Evolutionary conservation across 345 rosid genomes (phyloP).

Genomic region (Salix udensis): DNA sequence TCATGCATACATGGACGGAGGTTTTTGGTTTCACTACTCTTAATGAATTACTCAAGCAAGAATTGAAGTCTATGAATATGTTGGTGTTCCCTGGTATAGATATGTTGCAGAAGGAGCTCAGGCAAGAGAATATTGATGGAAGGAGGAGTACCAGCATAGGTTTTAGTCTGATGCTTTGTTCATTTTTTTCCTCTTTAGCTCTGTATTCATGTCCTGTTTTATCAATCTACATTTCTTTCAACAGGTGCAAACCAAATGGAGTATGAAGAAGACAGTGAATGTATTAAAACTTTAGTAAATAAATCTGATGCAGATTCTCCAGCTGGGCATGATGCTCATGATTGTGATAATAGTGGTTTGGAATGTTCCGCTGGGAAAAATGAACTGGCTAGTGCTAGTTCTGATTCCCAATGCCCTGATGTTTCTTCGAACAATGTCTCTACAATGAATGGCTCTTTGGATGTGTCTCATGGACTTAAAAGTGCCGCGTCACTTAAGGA

Average conservation of each 20-base stretch:
- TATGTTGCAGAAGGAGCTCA: slow-evolving; percentile 30
- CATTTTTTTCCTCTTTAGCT: background rate
- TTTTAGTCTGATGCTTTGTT: slow-evolving; percentile 9
- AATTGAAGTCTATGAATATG: slow-evolving; percentile 26
- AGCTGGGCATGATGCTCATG: slow-evolving; percentile 23
- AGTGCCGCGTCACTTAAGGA: slow-evolving; percentile 9
- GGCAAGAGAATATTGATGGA: slow-evolving; percentile 28
- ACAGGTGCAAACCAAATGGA: slow-evolving; percentile 21
- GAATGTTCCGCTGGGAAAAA: slow-evolving; percentile 13
- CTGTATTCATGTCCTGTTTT: background rate
- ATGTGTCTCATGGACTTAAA: slow-evolving; percentile 23
- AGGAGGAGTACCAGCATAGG: slow-evolving; percentile 28
- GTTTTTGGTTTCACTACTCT: slow-evolving; percentile 31
- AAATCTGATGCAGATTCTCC: slow-evolving; percentile 35
- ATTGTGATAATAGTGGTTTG: slow-evolving; percentile 23
- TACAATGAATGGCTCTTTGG: slow-evolving; percentile 20
- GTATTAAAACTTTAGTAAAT: slow-evolving; percentile 15
- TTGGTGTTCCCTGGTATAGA: slow-evolving; percentile 35
- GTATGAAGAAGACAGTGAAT: slow-evolving; percentile 8
- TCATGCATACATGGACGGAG: slow-evolving; percentile 29
- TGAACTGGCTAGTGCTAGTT: slow-evolving; percentile 25
- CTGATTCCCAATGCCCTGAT: slow-evolving; percentile 25
- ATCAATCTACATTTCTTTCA: background rate
- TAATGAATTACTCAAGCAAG: slow-evolving; percentile 22
- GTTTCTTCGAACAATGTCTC: slow-evolving; percentile 21